Evolutionary conservation across 305 asterid species (phyloP), one percentile per base, ranked within the genome.

Genomic region (Salvia sclarea): DNA sequence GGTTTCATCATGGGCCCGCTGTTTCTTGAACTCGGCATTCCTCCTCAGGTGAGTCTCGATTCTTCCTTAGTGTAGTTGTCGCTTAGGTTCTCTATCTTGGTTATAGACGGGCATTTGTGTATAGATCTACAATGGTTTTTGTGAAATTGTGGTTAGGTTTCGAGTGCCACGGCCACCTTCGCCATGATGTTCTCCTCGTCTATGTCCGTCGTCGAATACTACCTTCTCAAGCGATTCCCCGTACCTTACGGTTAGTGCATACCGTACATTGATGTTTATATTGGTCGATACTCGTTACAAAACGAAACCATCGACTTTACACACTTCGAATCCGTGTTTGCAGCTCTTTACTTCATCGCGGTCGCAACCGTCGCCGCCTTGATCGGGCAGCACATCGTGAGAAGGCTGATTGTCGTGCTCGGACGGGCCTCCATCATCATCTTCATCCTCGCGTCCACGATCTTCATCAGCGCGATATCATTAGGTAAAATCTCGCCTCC

Each of bases 111-210:
- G 40, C 40, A 54, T 0, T 28, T 6, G 33, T 3, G 33, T 28
- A 28, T 28, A 17, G 55, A 47, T 49, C 21, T 20, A 45, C 43
- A 64, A 60, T 9, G 61, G 14, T 43, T 37, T 5, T 30, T 6
- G 56, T 62, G 18, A 55, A 71, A 66, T 68, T 74, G 13, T 61
- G n/a, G 60, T 77, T 75, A 93, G 97, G 98, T 93, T 73, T 88
- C 97, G 63, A 93, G 97, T 84, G 96, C 97, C 33, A 93, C 98
- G 0, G 97, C 98, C 57, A 91, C 98, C 70, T 93, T 85, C 70
- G 96, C 96, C 44, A 93, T 93, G 98, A 87, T 85, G 96, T 93
- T 93, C 85, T 93, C 98, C 54, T 88, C 98, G 2, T 93, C 98
- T 9, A 93, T 93, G 98, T 93, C 98, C 4, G 98, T 93, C 53